Base-by-base conservation (phyloP, 2,329 filamentous ascomycete species). In the Microsporum canis region DNA sequence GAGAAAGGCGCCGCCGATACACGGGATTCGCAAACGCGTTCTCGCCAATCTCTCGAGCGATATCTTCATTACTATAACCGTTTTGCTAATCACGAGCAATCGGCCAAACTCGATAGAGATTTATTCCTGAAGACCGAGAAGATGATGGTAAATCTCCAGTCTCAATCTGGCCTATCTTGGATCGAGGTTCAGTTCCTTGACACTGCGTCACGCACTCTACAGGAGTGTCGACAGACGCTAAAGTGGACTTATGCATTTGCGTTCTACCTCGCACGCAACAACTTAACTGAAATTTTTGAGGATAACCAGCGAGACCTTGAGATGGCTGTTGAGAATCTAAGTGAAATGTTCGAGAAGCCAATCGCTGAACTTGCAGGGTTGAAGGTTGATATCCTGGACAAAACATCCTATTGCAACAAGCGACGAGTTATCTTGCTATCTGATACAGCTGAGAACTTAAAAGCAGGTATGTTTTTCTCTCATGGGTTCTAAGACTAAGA, bases 191-290 rank as follows among this genome's bases (percentile, higher is more conserved):
- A 99, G 71, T 99, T 97, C 72, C 83, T 99, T 27, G 89, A 96
- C 70, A 87, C 89, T 1, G 94, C 94, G 0, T 96, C 91, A 0
- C 90, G 96, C 71, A 90, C 92, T 2, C 82, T 99, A 14, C 92
- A 97, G 76, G 91, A 90, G 55, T 99, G 94, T 75, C 88, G 94
- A n/a, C 92, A 97, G 76, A 99, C 94, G 0, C 80, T 99, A 3
- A 99, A 99, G 77, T 99, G 94, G 94, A 99, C 94, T 0, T 99
- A 99, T 70, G 94, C 94, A 0, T 99, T 99, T 75, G 94, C 94
- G 0, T 99, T 94, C 73, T 99, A 99, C 71, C 84, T 99, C n/a
- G 87, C 88, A 2, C 86, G 90, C 61, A 97, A 96, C 80, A 97
- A 99, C 71, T 78, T 94, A 61, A 97, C 94, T 0, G 89, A 92